Evolutionary conservation across 164 flowering plant species (phyloP), one percentile per base, ranked within the genome.

Genomic region (Aristolochia californica): DNA sequence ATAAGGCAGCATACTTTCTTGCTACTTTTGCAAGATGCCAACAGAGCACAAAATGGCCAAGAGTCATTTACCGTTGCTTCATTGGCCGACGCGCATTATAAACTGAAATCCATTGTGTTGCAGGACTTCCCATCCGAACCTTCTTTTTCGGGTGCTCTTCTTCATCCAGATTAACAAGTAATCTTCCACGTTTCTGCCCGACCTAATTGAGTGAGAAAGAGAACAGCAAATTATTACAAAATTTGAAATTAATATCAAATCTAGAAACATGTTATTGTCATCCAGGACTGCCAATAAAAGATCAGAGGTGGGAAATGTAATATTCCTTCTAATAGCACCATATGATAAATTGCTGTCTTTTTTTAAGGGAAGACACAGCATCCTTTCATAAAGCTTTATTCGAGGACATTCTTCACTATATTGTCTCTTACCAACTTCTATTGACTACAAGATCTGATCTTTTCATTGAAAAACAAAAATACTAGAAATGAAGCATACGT

Each of bases 51-150:
- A 47, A 1, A 47, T 47, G 50, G 48, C 12, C 53, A 14, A 45
- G 16, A 64, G 18, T 58, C 30, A 17, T 23, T 58, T 74, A 85
- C 98, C 98, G 79, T 58, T 91, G 98, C 75, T 91, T 91, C 96
- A 91, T 88, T 9, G 96, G 90, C 0, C 81, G 78, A 0, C 88
- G 82, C 16, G 95, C 90, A 80, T 88, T 88, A 65, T 91, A 91
- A 45, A 88, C 90, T 22, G 90, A 81, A 34, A 91, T 79, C 98
- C 98, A 91, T 69, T 88, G 98, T 10, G 82, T 85, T 13, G 98
- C 96, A 28, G 98, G 96, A 61, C 75, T 80, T n/a, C 98, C 98
- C 57, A 86, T 43, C 43, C 98, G 77, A 8, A 88, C 71, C 71
- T 84, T 88, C 72, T 91, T 91, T 79, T 74, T 85, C 18, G 94